Percentiles rank a stretch among this genome's conserved stretches.
These are phyloP conservation scores for Calonectria crousiana DNA, from an alignment of 2,329 filamentous ascomycete genomes.

Conservation along the genomic window DNA sequence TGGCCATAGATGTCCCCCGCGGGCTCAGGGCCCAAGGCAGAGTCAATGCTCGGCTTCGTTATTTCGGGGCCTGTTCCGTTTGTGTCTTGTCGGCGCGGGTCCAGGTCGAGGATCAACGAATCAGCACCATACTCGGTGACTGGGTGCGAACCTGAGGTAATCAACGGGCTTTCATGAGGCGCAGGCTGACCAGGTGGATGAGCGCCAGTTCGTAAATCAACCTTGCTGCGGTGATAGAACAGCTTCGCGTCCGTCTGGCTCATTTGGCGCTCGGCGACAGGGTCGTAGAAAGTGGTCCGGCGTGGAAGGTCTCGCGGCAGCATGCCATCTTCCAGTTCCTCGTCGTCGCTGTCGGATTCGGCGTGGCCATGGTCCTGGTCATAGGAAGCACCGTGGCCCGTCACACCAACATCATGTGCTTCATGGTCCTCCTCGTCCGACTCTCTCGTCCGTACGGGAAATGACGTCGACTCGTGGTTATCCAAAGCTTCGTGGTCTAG, in stretches of 20 bases:
- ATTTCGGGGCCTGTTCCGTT: slow-evolving; percentile 55
- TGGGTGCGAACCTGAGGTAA: slow-evolving; percentile 51
- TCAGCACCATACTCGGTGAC: slow-evolving; percentile 53
- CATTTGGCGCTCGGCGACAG: slow-evolving; percentile 93
- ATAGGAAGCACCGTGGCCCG: slow-evolving; percentile 38
- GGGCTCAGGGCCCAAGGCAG: slow-evolving; percentile 23
- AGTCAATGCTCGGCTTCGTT: slow-evolving; percentile 33
- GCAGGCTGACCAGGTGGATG: slow-evolving; percentile 56
- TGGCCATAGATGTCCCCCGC: slow-evolving; percentile 29
- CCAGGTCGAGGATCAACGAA: slow-evolving; percentile 49
- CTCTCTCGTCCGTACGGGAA: slow-evolving; percentile 44
- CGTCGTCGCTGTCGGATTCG: slow-evolving; percentile 41
- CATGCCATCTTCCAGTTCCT: slow-evolving; percentile 65
- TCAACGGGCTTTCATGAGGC: slow-evolving; percentile 61
- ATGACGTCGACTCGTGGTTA: slow-evolving; percentile 38
- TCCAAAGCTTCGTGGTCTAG: slow-evolving; percentile 27
- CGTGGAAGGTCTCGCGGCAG: slow-evolving; percentile 71
- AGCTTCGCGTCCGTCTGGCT: slow-evolving; percentile 94
- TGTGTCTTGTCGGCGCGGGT: slow-evolving; percentile 36
- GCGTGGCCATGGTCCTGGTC: slow-evolving; percentile 37
- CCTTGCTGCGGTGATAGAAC: slow-evolving; percentile 91
- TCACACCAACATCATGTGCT: slow-evolving; percentile 37
- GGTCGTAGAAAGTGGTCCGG: slow-evolving; percentile 92
- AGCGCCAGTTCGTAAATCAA: slow-evolving; percentile 61
- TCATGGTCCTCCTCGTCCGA: slow-evolving; percentile 49